phyloP scores from a whole-genome alignment of 2,329 filamentous ascomycete genomes.

The Nemania sp. region DNA sequence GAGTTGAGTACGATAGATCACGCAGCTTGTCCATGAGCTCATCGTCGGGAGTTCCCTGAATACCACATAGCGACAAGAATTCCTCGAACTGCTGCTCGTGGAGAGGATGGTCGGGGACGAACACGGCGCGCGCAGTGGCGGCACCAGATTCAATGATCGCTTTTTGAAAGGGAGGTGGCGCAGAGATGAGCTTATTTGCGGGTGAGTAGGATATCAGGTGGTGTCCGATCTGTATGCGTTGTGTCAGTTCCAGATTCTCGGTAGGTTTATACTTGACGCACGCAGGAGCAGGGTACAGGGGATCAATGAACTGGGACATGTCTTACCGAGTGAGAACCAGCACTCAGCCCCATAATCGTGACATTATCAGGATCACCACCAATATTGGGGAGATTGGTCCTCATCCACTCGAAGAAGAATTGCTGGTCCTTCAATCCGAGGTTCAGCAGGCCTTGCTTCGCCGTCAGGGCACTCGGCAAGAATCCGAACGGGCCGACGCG shows the following conservation, averaged over 20 bases:
- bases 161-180: conserved; percentile 51
- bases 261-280: not conserved
- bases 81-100: conserved; percentile 60
- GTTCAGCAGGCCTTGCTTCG: conserved; percentile 61
- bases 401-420: conserved; percentile 61
- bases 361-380: conserved; percentile 62
- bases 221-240: conserved; percentile 51
- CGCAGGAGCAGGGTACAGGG: conserved; percentile 35
- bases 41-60: conserved; percentile 52
- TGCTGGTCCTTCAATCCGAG: conserved; percentile 67
- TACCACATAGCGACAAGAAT: conserved; percentile 55
- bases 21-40: conserved; percentile 56
- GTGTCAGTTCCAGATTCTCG: conserved; percentile 1
- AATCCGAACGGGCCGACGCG: conserved; percentile 72
- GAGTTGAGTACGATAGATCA: conserved; percentile 42
- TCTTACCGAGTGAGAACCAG: conserved; percentile 61
- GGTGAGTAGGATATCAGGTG: conserved; percentile 59
- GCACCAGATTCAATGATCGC: conserved; percentile 62
- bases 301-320: not conserved
- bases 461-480: conserved; percentile 57
- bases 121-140: conserved; percentile 57
- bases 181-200: conserved; percentile 38
- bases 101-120: conserved; percentile 56
- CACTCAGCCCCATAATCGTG: conserved; percentile 64
- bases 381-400: conserved; percentile 60